These are phyloP conservation scores for Calonectria hawksworthii DNA, from an alignment of 2,329 filamentous ascomycete genomes.

Conservation along the genomic window DNA sequence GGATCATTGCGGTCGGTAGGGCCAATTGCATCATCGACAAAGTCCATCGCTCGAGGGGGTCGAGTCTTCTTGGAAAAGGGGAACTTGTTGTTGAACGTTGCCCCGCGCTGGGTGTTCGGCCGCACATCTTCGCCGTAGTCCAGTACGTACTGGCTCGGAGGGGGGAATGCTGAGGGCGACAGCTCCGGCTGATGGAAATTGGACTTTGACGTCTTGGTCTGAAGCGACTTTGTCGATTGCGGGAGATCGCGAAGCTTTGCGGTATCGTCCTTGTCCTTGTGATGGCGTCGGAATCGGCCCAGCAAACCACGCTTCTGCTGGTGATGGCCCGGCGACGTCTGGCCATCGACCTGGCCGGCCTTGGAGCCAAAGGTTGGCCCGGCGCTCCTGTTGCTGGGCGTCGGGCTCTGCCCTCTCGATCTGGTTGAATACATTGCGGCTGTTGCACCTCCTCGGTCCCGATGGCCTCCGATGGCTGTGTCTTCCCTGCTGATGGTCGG, in stretches of 20 bases:
- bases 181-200: constrained; percentile 59
- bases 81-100: constrained; percentile 74
- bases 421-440: constrained; percentile 60
- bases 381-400: constrained; percentile 79
- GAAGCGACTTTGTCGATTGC: constrained; percentile 67
- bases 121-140: constrained; percentile 50
- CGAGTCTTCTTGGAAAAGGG: constrained; percentile 72
- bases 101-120: constrained; percentile 52
- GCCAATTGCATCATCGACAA: constrained; percentile 70
- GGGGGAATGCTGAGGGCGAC: constrained; percentile 54
- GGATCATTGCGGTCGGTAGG: constrained; percentile 72
- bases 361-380: constrained; percentile 60
- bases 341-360: constrained; percentile 64
- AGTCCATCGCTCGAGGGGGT: constrained; percentile 62
- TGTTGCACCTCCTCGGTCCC: constrained; percentile 66
- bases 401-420: constrained; percentile 83
- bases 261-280: constrained; percentile 64
- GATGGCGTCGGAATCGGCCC: constrained; percentile 65
- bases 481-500: constrained; percentile 85
- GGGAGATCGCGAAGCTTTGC: constrained; percentile 64
- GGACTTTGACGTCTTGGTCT: constrained; percentile 62
- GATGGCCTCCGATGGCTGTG: constrained; percentile 61
- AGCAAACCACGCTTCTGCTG: constrained; percentile 64
- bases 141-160: constrained; percentile 45
- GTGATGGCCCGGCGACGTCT: constrained; percentile 71